Percentiles rank a stretch among this genome's conserved stretches.
These are phyloP conservation scores for Neurospora africana DNA, from an alignment of 495 filamentous ascomycete genomes.

Conservation along the genomic window DNA sequence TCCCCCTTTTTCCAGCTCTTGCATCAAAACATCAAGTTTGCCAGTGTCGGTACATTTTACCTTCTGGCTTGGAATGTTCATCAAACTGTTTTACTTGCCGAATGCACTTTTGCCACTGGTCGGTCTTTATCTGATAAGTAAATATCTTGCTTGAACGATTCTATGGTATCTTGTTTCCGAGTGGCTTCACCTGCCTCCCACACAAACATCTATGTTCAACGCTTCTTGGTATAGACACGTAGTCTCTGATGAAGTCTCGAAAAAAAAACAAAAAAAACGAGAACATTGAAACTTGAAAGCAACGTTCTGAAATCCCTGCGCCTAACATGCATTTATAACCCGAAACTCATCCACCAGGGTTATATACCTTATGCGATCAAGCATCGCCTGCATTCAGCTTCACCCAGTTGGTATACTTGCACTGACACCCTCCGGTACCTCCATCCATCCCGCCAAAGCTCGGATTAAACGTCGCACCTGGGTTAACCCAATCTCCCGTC, in stretches of 20 bases:
- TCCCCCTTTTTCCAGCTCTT: neutral
- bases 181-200: neutral
- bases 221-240: neutral
- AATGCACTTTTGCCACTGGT: too few species aligned
- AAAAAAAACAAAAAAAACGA: neutral
- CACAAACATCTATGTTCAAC: neutral
- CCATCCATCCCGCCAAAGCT: slow-evolving; percentile 54
- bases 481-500: slow-evolving; percentile 52
- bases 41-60: neutral
- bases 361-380: neutral
- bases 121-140: neutral
- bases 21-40: neutral
- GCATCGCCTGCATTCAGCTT: slow-evolving; percentile 6
- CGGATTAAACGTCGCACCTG: slow-evolving; percentile 27
- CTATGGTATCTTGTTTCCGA: neutral
- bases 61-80: neutral
- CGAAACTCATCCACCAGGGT: neutral
- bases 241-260: neutral
- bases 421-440: slow-evolving; percentile 63
- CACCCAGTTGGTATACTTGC: slow-evolving; percentile 62
- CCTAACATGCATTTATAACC: neutral
- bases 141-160: neutral
- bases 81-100: too few species aligned
- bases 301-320: neutral
- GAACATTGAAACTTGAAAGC: neutral